phyloP scores from a whole-genome alignment of 2,329 filamentous ascomycete genomes.

The Pyrenochaeta sp. region DNA sequence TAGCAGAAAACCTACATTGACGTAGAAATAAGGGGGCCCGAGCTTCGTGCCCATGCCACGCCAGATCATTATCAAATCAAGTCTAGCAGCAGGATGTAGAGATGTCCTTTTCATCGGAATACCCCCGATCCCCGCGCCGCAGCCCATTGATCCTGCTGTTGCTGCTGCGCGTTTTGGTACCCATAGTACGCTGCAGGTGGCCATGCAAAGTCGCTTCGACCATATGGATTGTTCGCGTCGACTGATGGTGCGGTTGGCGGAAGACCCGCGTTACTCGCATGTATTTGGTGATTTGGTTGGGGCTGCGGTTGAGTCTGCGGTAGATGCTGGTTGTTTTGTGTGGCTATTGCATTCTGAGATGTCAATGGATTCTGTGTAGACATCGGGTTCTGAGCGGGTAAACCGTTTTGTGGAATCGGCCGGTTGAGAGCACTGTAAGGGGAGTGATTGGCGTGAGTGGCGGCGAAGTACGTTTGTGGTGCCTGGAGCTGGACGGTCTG shows the following conservation, averaged over 20 bases:
- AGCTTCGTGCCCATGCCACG: no score
- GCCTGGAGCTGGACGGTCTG: slow-evolving; percentile 19
- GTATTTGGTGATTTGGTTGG: slow-evolving; percentile 25
- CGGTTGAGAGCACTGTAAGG: slow-evolving; percentile 35
- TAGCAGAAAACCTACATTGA: no score
- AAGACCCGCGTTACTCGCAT: slow-evolving; percentile 20
- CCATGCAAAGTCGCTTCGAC: slow-evolving; percentile 37
- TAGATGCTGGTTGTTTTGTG: slow-evolving; percentile 14
- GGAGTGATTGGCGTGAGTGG: slow-evolving; percentile 27
- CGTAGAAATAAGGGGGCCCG: no score
- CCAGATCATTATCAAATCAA: not conserved
- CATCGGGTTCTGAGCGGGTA: slow-evolving; percentile 20
- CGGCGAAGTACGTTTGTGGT: slow-evolving; percentile 33
- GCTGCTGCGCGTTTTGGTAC: slow-evolving; percentile 29
- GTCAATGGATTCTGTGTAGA: slow-evolving; percentile 14
- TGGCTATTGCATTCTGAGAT: slow-evolving; percentile 12
- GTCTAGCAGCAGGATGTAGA: not conserved
- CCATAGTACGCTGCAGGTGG: slow-evolving; percentile 32
- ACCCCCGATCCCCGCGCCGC: slow-evolving; percentile 27
- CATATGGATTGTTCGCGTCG: slow-evolving; percentile 32
- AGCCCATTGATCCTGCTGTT: slow-evolving; percentile 37
- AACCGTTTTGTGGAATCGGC: slow-evolving; percentile 27
- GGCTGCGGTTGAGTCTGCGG: slow-evolving; percentile 28
- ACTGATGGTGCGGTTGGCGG: slow-evolving; percentile 22
- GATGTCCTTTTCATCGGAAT: slow-evolving; percentile 24